These are phyloP conservation scores for Giardia muris DNA, from an alignment of 208 protist species.

Conservation along the genomic window DNA sequence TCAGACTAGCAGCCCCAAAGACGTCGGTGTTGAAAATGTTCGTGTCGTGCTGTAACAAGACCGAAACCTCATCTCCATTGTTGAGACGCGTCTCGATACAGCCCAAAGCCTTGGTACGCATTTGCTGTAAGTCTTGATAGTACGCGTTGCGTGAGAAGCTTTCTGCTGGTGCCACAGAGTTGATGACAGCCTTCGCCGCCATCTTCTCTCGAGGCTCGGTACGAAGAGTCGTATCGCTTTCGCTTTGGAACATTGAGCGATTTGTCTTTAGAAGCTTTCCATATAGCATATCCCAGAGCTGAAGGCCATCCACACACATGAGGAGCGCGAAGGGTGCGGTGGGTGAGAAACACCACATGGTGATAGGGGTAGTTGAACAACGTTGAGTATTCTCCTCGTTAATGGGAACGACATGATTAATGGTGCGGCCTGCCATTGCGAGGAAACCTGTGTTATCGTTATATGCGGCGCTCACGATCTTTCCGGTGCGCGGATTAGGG, in stretches of 20 bases:
- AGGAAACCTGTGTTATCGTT: background rate
- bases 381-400: background rate
- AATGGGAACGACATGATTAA: background rate
- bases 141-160: background rate
- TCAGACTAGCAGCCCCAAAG: background rate
- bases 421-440: background rate
- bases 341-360: background rate
- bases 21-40: background rate
- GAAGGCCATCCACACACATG: background rate
- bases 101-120: background rate
- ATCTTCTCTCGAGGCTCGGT: too few relatives aligned
- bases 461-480: background rate
- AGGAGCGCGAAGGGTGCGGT: background rate
- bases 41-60: background rate
- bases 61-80: background rate
- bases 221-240: background rate
- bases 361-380: background rate
- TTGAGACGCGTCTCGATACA: background rate
- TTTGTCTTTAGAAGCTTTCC: background rate
- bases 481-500: background rate
- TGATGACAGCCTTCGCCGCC: background rate
- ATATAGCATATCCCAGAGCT: constrained; percentile 3
- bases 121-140: background rate
- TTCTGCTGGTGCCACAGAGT: background rate
- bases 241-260: background rate